A percentile compares a stretch with the other conserved stretches of the same genome.
Conservation (phyloP, 2,329 filamentous ascomycete species). For the Penicillium sumatraense region DNA sequence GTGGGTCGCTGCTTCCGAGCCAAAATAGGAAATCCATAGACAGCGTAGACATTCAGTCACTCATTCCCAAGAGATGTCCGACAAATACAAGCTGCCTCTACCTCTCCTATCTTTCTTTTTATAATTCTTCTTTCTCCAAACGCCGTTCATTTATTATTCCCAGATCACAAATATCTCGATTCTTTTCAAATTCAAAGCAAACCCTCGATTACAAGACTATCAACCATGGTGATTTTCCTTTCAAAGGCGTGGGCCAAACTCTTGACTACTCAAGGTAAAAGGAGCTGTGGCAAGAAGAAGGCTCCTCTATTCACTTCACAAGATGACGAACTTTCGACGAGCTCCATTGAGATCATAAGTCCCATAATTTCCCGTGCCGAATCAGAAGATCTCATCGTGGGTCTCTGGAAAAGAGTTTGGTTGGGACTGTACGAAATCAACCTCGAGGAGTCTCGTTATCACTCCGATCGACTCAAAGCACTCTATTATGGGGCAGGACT, state of each 20-base stretch:
- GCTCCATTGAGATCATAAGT: background rate
- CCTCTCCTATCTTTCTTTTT: too few species aligned
- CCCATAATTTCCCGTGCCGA: conserved; percentile 11
- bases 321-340: background rate
- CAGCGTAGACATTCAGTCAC: too few species aligned
- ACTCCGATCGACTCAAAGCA: conserved; percentile 19
- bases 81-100: too few species aligned
- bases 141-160: too few species aligned
- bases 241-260: background rate
- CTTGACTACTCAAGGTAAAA: background rate
- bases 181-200: background rate
- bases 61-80: too few species aligned
- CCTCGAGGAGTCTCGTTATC: conserved; percentile 11
- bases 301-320: background rate
- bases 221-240: background rate
- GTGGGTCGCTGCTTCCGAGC: too few species aligned
- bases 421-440: conserved; percentile 28
- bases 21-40: too few species aligned
- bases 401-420: conserved; percentile 26
- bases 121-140: too few species aligned
- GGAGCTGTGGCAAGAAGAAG: background rate
- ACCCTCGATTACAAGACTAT: background rate
- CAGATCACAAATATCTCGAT: too few species aligned
- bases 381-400: conserved; percentile 18
- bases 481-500: conserved; percentile 26